phyloP scores from a whole-genome alignment of 495 filamentous ascomycete genomes.

The Podospora tetraspora region DNA sequence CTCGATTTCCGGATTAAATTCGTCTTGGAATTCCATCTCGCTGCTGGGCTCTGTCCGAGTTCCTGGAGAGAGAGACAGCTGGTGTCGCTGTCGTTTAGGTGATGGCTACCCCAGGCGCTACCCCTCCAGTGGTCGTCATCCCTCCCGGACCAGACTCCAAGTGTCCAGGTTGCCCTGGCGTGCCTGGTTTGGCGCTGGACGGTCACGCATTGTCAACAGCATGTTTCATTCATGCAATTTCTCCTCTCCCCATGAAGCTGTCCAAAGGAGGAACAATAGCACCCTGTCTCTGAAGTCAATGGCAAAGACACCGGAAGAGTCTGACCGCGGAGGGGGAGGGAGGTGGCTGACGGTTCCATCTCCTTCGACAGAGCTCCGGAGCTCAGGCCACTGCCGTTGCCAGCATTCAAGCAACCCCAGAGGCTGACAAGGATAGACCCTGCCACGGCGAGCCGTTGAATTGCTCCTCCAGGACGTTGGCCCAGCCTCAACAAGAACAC shows the following conservation, averaged over 20 bases:
- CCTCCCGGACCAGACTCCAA: background rate
- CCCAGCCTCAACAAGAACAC: background rate
- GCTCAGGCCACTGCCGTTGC: background rate
- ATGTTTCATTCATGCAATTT: constrained; percentile 26
- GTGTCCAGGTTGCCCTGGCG: background rate
- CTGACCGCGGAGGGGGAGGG: background rate
- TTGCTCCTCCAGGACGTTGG: background rate
- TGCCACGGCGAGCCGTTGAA: background rate
- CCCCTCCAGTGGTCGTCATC: background rate
- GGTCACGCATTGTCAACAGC: constrained; percentile 11
- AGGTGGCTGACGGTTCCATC: background rate
- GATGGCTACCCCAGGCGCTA: background rate
- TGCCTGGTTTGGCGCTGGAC: background rate
- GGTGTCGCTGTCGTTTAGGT: background rate
- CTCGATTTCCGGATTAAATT: background rate
- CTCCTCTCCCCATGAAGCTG: constrained; percentile 2
- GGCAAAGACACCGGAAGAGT: background rate
- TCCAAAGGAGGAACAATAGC: background rate
- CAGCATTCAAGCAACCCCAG: background rate
- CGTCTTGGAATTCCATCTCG: background rate
- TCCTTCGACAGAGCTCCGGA: background rate
- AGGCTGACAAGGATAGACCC: background rate
- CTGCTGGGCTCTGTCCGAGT: background rate
- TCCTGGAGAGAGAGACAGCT: background rate
- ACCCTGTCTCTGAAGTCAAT: background rate